Conservation (phyloP, 2,329 filamentous ascomycete species). For the Alternaria tenuissima region DNA sequence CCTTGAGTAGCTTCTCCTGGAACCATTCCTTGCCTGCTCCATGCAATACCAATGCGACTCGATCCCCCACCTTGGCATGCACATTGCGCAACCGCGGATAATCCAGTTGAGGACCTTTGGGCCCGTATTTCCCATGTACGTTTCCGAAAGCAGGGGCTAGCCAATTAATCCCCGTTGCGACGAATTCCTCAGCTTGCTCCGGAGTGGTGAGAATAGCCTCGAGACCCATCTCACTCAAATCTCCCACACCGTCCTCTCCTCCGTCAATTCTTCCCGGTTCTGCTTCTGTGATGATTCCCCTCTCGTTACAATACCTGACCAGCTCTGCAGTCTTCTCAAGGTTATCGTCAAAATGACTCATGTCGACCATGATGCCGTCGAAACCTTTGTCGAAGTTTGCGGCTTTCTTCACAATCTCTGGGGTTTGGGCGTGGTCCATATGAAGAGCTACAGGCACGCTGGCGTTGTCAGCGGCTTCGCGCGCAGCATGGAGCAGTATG, state of each 20-base stretch:
- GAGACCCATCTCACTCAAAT: slow-evolving; percentile 65
- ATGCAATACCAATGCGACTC: slow-evolving; percentile 64
- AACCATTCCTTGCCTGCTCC: slow-evolving; percentile 64
- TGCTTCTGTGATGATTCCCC: slow-evolving; percentile 73
- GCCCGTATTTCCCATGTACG: slow-evolving; percentile 77
- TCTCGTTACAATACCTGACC: slow-evolving; percentile 68
- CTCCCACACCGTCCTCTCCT: slow-evolving; percentile 77
- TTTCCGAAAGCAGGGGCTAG: slow-evolving; percentile 80
- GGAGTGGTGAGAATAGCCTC: slow-evolving; percentile 72
- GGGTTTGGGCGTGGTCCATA: slow-evolving; percentile 72
- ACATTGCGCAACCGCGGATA: slow-evolving; percentile 53
- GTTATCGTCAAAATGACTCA: slow-evolving; percentile 77
- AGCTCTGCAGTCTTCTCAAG: slow-evolving; percentile 69
- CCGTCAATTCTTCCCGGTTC: slow-evolving; percentile 76
- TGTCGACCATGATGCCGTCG: slow-evolving; percentile 65
- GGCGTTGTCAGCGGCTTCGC: slow-evolving; percentile 51
- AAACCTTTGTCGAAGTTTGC: slow-evolving; percentile 56
- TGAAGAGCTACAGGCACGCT: slow-evolving; percentile 69
- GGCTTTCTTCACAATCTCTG: slow-evolving; percentile 67
- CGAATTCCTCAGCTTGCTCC: slow-evolving; percentile 74
- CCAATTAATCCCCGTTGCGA: slow-evolving; percentile 75
- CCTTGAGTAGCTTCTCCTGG: slow-evolving; percentile 61
- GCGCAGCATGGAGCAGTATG: slow-evolving; percentile 56
- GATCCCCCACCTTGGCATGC: slow-evolving; percentile 57
- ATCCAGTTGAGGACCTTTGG: slow-evolving; percentile 62